These are phyloP conservation scores for Aspergillus awamori DNA, from an alignment of 2,329 filamentous ascomycete species.

Conservation along the genomic window DNA sequence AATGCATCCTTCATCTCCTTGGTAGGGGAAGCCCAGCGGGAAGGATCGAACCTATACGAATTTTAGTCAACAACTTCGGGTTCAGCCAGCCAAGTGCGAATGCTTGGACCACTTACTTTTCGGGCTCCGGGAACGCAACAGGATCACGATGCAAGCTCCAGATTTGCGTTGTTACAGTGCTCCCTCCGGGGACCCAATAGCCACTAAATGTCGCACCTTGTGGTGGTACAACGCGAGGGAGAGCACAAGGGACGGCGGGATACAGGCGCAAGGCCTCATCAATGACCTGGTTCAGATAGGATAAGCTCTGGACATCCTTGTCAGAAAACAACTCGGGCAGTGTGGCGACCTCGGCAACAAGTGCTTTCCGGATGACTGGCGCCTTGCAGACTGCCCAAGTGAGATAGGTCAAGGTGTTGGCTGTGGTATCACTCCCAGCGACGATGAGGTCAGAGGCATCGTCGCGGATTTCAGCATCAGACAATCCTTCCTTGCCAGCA, in stretches of 20 bases:
- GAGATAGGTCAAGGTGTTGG: constrained; percentile 53
- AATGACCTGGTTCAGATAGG: constrained; percentile 60
- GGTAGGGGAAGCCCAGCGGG: constrained; percentile 29
- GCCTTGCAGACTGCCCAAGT: constrained; percentile 28
- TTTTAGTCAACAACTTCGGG: constrained; percentile 44
- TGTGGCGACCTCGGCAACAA: constrained; percentile 22
- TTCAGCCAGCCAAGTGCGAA: background rate
- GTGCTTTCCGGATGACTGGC: constrained; percentile 16
- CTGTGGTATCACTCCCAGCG: constrained; percentile 58
- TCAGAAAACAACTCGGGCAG: constrained; percentile 22
- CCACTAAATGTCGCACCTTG: constrained; percentile 47
- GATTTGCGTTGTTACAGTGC: constrained; percentile 56
- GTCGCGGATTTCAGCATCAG: constrained; percentile 39
- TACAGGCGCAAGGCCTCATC: constrained; percentile 62
- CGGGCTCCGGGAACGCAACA: constrained; percentile 53
- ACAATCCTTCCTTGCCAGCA: constrained; percentile 27
- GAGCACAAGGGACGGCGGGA: constrained; percentile 58
- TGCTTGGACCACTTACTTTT: constrained; percentile 48
- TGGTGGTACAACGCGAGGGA: constrained; percentile 56
- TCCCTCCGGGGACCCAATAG: constrained; percentile 53
- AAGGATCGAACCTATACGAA: constrained; percentile 29
- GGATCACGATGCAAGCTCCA: constrained; percentile 60
- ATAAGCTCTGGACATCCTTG: constrained; percentile 54
- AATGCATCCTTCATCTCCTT: constrained; percentile 58
- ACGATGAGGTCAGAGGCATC: constrained; percentile 52